Evolutionary conservation across 306 rosid species (phyloP).

Genomic region (Quercus wislizeni): DNA sequence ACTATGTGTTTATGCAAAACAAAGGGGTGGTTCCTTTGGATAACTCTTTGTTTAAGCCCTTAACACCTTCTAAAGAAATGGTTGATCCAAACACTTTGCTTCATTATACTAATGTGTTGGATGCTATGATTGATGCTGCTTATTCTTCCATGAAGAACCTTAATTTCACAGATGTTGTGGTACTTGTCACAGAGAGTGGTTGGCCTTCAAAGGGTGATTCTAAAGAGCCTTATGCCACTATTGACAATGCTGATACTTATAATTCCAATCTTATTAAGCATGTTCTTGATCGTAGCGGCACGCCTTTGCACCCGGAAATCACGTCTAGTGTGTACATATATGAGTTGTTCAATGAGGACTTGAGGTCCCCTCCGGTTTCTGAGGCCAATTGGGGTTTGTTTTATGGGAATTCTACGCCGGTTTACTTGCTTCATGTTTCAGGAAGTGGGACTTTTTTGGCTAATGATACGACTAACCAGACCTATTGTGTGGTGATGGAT

Average conservation of each 20-base stretch:
- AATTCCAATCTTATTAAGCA: conserved; percentile 85
- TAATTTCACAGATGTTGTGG: conserved; percentile 61
- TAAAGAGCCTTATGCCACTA: conserved; percentile 71
- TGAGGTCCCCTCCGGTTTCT: conserved; percentile 75
- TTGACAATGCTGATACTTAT: conserved; percentile 66
- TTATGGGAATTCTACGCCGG: conserved; percentile 62
- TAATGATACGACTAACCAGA: conserved; percentile 67
- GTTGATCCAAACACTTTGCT: conserved; percentile 88
- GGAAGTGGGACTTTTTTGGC: conserved; percentile 78
- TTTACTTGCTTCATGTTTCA: conserved; percentile 72
- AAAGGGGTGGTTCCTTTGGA: conserved; percentile 72
- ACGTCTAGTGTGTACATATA: conserved; percentile 74
- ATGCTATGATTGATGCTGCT: conserved; percentile 87
- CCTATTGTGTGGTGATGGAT: conserved; percentile 66
- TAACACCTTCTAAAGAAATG: conserved; percentile 75
- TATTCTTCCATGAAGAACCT: conserved; percentile 83
- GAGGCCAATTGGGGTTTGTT: conserved; percentile 90
- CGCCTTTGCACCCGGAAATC: conserved; percentile 75
- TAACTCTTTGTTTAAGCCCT: conserved; percentile 68
- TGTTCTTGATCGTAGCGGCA: conserved; percentile 69
- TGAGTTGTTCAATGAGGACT: conserved; percentile 74
- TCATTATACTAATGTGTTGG: conserved; percentile 75
- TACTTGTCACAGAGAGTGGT: conserved; percentile 77
- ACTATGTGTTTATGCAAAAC: conserved; percentile 85
- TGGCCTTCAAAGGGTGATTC: conserved; percentile 90